Conservation (phyloP, 2,329 filamentous ascomycete genomes). For the Exophiala mesophila region DNA sequence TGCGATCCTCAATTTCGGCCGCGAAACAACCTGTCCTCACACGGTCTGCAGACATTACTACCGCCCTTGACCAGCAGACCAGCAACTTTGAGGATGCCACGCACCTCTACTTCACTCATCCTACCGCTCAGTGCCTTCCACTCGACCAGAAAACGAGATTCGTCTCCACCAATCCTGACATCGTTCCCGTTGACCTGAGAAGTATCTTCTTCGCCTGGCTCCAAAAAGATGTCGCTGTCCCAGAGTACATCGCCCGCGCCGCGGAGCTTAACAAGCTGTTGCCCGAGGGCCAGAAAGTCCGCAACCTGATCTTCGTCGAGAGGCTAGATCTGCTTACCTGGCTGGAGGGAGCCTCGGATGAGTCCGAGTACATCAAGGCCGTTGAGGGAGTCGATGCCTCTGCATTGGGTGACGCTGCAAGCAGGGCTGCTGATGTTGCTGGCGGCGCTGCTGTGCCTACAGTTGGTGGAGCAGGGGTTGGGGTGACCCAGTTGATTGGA, state of each 20-base stretch:
- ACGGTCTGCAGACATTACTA: conserved; percentile 59
- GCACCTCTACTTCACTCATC: conserved; percentile 65
- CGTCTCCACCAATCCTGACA: conserved; percentile 58
- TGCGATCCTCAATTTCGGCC: conserved; percentile 76
- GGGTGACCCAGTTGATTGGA: conserved; percentile 30
- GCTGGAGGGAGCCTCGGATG: conserved; percentile 83
- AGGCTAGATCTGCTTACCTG: conserved; percentile 87
- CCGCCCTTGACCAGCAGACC: conserved; percentile 55
- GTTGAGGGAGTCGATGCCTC: conserved; percentile 57
- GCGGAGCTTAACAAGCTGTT: conserved; percentile 76
- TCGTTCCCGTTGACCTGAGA: conserved; percentile 72
- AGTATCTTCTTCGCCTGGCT: conserved; percentile 96
- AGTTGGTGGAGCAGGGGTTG: conserved; percentile 39
- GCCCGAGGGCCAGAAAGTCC: conserved; percentile 58
- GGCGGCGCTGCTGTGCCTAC: conserved; percentile 43
- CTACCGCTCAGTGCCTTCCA: conserved; percentile 57
- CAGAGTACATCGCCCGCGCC: conserved; percentile 83
- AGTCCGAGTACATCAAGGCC: conserved; percentile 88
- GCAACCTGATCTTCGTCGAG: conserved; percentile 88
- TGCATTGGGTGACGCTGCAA: conserved; percentile 39
- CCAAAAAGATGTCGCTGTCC: conserved; percentile 83
- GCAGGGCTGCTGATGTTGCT: conserved; percentile 46
- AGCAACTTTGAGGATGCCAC: conserved; percentile 68
- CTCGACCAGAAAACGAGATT: conserved; percentile 79
- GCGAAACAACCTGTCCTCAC: conserved; percentile 67